phyloP scores from a whole-genome alignment of 2,329 filamentous ascomycete species.

The Pseudogymnoascus sp. region DNA sequence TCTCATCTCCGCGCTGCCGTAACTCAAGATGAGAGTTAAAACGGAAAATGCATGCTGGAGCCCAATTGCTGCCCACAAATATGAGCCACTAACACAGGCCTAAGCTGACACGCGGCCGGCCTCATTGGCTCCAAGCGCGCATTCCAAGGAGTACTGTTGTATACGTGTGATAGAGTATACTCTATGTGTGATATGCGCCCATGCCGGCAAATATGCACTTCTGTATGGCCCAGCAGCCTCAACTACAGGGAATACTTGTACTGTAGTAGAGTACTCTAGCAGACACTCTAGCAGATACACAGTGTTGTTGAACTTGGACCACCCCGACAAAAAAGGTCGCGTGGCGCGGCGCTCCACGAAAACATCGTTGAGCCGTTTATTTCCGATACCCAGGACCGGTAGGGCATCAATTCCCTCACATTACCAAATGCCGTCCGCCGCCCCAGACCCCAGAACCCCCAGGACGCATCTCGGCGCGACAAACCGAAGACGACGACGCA shows the following conservation, averaged over 20 bases:
- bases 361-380: slow-evolving; percentile 4
- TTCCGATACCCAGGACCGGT: slow-evolving; percentile 1
- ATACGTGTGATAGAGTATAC: slow-evolving; percentile 1
- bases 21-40: background rate
- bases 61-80: slow-evolving; percentile 4
- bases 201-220: slow-evolving; percentile 2
- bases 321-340: background rate
- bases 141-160: background rate
- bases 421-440: slow-evolving; percentile 5
- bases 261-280: background rate
- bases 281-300: background rate
- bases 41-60: background rate
- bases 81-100: background rate
- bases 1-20: slow-evolving; percentile 1
- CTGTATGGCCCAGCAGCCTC: background rate
- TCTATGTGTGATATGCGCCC: slow-evolving; percentile 1
- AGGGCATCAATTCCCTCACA: slow-evolving; percentile 8
- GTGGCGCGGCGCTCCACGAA: slow-evolving; percentile 3
- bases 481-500: background rate
- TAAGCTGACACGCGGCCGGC: slow-evolving; percentile 1
- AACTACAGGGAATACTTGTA: background rate
- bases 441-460: background rate
- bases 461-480: slow-evolving; percentile 2
- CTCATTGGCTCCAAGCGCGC: slow-evolving; percentile 2
- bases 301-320: background rate